phyloP scores from a whole-genome alignment of 495 filamentous ascomycete genomes.

The Cladorrhinum samala region DNA sequence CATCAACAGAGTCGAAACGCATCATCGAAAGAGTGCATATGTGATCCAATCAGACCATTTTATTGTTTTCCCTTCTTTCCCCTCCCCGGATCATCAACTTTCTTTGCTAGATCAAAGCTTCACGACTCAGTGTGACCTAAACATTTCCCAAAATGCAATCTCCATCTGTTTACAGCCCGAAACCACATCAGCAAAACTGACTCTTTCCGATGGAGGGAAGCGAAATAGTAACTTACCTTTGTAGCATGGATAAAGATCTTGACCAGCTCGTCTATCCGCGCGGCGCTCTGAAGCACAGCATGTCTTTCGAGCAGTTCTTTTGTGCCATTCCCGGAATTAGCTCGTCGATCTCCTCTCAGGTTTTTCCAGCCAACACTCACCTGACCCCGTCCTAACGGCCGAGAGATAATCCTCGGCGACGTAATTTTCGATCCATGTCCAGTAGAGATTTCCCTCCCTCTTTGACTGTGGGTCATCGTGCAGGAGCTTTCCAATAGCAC shows the following conservation, averaged over 20 bases:
- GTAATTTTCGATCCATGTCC: conserved; percentile 87
- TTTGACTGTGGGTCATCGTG: conserved; percentile 50
- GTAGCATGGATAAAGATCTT: conserved; percentile 80
- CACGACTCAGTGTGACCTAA: conserved; percentile 9
- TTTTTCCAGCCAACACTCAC: conserved; percentile 37
- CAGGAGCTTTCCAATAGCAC: conserved; percentile 63
- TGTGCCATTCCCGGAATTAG: conserved; percentile 24
- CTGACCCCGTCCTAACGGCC: conserved; percentile 60
- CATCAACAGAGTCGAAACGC: too few species aligned
- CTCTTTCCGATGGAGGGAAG: too few species aligned
- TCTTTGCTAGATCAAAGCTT: background rate
- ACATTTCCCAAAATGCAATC: conserved; percentile 85
- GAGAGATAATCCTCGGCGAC: conserved; percentile 67
- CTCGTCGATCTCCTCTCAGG: background rate
- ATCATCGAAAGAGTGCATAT: background rate
- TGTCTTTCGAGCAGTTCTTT: conserved; percentile 67
- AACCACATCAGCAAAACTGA: conserved; percentile 25
- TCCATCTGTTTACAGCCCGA: conserved; percentile 76
- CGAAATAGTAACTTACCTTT: conserved; percentile 45
- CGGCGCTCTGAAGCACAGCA: conserved; percentile 60
- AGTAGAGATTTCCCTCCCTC: conserved; percentile 68
- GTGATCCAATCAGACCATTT: background rate
- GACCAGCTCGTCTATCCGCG: conserved; percentile 72
- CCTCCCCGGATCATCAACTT: too few species aligned
- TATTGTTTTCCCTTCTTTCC: background rate